Evolutionary conservation across 495 filamentous ascomycete species (phyloP), one percentile per base, ranked within the genome.

Genomic region (Hypoxylon crocopeplum): DNA sequence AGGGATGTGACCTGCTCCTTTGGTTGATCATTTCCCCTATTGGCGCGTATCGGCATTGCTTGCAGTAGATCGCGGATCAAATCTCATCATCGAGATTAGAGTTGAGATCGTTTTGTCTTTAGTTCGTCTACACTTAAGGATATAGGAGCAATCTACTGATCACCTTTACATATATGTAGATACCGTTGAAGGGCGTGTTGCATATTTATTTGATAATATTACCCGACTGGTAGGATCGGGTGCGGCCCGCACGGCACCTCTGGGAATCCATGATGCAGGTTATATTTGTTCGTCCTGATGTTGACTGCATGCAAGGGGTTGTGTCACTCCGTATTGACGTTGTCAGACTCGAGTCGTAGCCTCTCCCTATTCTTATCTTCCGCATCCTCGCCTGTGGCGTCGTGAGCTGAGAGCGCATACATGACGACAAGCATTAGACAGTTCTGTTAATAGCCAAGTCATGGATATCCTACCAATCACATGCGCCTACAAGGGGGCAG

Each of bases 281-380:
- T 51, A 7, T 16, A 48, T 34, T 25, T 53, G 11, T 48, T 49
- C 17, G 21, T 53, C 21, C 48, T 32, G 53, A 58, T 37, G 38
- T 39, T 30, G n/a, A n/a, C n/a, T n/a, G n/a, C 7, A 57, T 57
- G 59, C 47, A 64, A 64, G 60, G 60, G 53, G 48, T 34, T 30
- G 59, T 62, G 59, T 46, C 45, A 52, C 59, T 57, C 59, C 52
- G 47, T 62, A 64, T 58, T 45, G 16, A 63, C 22, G 45, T 34
- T 48, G 45, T 56, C 22, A 55, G 22, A 47, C 39, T 52, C 7
- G 30, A 36, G 19, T 16, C 2, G 7, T n/a, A n/a, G n/a, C n/a
- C n/a, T n/a, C n/a, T n/a, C n/a, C n/a, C n/a, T n/a, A n/a, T n/a
- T n/a, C n/a, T n/a, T n/a, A 27, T 27, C 3, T 27, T 27, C 24